These are phyloP conservation scores for Heterobasidion irregulare DNA, from an alignment of 1,284 basidiomycete species.

Conservation along the genomic window DNA sequence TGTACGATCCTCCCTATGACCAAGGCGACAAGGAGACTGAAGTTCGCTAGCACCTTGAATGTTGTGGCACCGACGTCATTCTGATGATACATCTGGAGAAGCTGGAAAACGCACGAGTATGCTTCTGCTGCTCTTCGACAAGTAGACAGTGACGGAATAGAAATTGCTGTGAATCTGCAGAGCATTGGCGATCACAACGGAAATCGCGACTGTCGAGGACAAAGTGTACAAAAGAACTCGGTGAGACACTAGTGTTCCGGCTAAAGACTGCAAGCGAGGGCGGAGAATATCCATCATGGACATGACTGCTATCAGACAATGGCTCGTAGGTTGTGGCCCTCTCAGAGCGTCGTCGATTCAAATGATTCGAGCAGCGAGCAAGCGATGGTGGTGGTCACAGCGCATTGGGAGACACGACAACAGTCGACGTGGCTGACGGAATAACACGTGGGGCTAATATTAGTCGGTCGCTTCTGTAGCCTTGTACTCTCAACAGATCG, in stretches of 20 bases:
- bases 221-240: constrained; percentile 63
- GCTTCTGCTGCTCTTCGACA: constrained; percentile 88
- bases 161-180: constrained; percentile 86
- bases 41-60: constrained; percentile 88
- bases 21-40: constrained; percentile 74
- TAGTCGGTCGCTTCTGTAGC: no score
- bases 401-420: not conserved
- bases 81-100: not conserved
- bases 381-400: no score
- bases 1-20: constrained; percentile 75
- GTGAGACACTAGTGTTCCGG: constrained; percentile 46
- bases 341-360: no score
- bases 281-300: constrained; percentile 29
- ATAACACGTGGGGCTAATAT: not conserved
- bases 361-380: no score
- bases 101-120: constrained; percentile 57
- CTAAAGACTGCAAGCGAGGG: constrained; percentile 32
- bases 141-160: constrained; percentile 86
- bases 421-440: not conserved
- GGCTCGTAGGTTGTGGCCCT: not conserved
- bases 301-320: not conserved
- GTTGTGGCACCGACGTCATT: constrained; percentile 2
- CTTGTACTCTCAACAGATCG: no score
- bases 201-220: constrained; percentile 64
- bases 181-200: constrained; percentile 69